Percentiles rank a stretch among this genome's conserved stretches.
Conservation (phyloP, 768 basidiomycete species). For the Suillus spraguei region DNA sequence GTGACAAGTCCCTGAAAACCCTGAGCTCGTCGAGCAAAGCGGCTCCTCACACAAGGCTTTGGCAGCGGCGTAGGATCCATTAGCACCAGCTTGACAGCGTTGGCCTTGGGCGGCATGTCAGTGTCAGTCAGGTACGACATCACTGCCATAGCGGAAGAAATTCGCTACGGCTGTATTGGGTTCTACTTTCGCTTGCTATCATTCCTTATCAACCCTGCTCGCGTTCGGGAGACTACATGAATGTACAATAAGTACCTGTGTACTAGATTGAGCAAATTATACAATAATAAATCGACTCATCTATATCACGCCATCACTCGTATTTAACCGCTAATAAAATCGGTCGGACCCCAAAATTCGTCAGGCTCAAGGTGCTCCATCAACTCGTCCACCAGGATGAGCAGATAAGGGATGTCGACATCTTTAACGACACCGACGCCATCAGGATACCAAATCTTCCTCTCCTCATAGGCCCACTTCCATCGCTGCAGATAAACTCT, state of each 20-base stretch:
- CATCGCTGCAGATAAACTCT: constrained; percentile 51
- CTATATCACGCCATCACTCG: background rate
- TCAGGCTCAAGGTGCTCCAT: constrained; percentile 16
- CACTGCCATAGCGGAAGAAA: constrained; percentile 4
- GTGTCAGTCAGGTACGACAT: background rate
- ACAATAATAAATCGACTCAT: background rate
- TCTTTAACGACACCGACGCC: constrained; percentile 42
- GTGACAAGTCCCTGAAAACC: background rate
- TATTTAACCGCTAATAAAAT: constrained; percentile 6
- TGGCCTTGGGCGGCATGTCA: background rate
- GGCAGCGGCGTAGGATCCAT: background rate
- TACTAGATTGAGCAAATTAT: constrained; percentile 2
- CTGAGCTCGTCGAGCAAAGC: background rate
- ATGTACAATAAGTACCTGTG: background rate
- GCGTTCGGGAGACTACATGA: background rate
- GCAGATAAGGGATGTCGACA: constrained; percentile 40
- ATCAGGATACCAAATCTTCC: constrained; percentile 50
- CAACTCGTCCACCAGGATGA: constrained; percentile 43
- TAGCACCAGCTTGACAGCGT: background rate
- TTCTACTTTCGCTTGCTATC: constrained; percentile 8
- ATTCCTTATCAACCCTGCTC: background rate
- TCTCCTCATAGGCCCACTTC: constrained; percentile 68
- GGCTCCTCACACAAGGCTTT: background rate
- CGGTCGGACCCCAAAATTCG: constrained; percentile 7
- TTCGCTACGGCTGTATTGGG: background rate